phyloP scores from a whole-genome alignment of 345 rosid species.

The Brassica rapa region DNA sequence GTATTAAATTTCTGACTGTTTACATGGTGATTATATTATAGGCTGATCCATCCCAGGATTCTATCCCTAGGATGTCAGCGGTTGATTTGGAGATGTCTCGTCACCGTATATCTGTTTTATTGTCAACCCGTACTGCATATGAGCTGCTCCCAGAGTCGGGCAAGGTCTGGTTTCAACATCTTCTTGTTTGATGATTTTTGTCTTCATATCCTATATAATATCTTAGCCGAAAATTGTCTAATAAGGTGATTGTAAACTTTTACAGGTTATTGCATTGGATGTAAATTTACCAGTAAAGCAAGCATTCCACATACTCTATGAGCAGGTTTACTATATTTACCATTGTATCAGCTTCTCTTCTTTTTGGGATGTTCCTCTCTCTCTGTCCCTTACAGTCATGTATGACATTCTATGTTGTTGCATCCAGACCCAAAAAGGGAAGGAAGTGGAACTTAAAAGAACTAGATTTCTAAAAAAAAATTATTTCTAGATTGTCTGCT shows the following conservation, averaged over 20 bases:
- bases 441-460: conserved; percentile 14
- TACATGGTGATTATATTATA: conserved; percentile 24
- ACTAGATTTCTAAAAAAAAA: not conserved
- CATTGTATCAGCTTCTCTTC: conserved; percentile 20
- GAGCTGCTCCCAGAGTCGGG: conserved; percentile 97
- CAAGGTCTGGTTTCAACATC: conserved; percentile 74
- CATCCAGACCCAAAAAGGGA: not conserved
- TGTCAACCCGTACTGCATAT: conserved; percentile 76
- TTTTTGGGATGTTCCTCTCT: conserved; percentile 19
- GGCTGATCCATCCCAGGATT: conserved; percentile 50
- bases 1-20: conserved; percentile 31
- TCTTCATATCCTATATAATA: conserved; percentile 13
- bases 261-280: conserved; percentile 93
- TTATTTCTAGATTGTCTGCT: conserved; percentile 19
- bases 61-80: conserved; percentile 56
- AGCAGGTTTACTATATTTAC: conserved; percentile 60
- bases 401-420: conserved; percentile 20
- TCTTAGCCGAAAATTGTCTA: conserved; percentile 10
- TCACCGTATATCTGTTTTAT: conserved; percentile 62
- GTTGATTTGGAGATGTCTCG: conserved; percentile 76
- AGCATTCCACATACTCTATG: conserved; percentile 94
- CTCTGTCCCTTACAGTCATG: conserved; percentile 12
- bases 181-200: conserved; percentile 33
- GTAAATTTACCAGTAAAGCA: conserved; percentile 93
- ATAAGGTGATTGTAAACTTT: conserved; percentile 6